Base-by-base conservation (phyloP, 257 asterid species). In the Solanum verrucosum region DNA sequence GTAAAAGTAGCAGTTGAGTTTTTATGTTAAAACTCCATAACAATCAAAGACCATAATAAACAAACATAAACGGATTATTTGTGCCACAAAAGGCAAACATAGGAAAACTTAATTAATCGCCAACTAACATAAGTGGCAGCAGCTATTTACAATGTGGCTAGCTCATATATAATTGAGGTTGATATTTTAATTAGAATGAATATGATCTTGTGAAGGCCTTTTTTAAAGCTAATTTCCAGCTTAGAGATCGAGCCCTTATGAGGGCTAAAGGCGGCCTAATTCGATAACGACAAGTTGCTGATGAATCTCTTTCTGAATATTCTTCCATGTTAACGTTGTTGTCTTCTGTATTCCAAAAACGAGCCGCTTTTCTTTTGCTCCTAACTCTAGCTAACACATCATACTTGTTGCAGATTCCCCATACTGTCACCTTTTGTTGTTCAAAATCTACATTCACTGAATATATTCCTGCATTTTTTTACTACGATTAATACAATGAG, bases 401-500 rank as follows among this genome's bases (percentile, higher is more conserved):
- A 40, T 78, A 29, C 77, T 94, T 95, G 92, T 96, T 94, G 91
- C 98, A 96, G 75, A 96, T 96, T 71, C 99, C 98, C 99, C 98
- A 96, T 1, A 96, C 98, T 0, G 93, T 94, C 89, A 96, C 98
- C 60, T 93, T 94, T 60, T 95, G 98, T 86, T 92, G 89, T 31
- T 88, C 65, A 42, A 81, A 94, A 85, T 94, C 93, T 84, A 94
- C 98, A 10, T 91, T 93, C 9, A 94, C 95, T 0, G 98, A 94
- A 84, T 95, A 94, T 89, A 96, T 96, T 3, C 99, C 98, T 96
- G 88, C 23, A 29, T 16, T 81, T 9, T 44, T 6, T 78, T 2
- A 23, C 21, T n/a, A 10, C 7, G 6, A 77, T 38, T 38, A 37
- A 5, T 75, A 75, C 31, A n/a, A n/a, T n/a, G n/a, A n/a, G n/a